A percentile compares a stretch with the other conserved stretches of the same genome.
These are phyloP conservation scores for Clonostachys rosea DNA, from an alignment of 2,329 filamentous ascomycete species.

Conservation along the genomic window DNA sequence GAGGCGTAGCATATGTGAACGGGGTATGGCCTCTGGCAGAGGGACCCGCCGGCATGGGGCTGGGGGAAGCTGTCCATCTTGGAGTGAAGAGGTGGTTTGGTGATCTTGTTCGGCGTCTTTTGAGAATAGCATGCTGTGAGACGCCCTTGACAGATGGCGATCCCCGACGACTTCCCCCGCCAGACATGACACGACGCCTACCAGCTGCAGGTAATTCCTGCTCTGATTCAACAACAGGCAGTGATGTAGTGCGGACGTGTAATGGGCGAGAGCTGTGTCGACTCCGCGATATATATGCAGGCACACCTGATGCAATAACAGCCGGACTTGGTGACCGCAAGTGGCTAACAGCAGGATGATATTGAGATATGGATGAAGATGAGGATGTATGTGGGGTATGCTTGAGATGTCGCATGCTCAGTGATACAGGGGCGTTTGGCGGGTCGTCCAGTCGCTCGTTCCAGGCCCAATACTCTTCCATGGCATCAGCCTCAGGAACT, in stretches of 20 bases:
- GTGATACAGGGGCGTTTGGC: slow-evolving; percentile 36
- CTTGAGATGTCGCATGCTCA: slow-evolving; percentile 33
- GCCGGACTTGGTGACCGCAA: slow-evolving; percentile 21
- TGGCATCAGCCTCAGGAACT: slow-evolving; percentile 56
- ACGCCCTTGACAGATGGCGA: slow-evolving; percentile 19
- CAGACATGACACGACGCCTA: slow-evolving; percentile 38
- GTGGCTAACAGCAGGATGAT: slow-evolving; percentile 29
- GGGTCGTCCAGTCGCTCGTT: slow-evolving; percentile 59
- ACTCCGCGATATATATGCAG: slow-evolving; percentile 27
- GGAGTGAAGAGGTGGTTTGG: slow-evolving; percentile 51
- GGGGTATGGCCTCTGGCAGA: slow-evolving; percentile 36
- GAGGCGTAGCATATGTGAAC: slow-evolving; percentile 71
- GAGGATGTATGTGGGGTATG: slow-evolving; percentile 25
- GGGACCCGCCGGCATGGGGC: slow-evolving; percentile 28
- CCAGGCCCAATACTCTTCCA: slow-evolving; percentile 65
- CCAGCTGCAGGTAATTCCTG: slow-evolving; percentile 29
- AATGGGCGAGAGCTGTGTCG: slow-evolving; percentile 38
- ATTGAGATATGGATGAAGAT: slow-evolving; percentile 16
- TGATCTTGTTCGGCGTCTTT: slow-evolving; percentile 53
- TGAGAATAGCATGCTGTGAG: slow-evolving; percentile 24
- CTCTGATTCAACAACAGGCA: slow-evolving; percentile 35
- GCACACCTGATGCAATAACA: slow-evolving; percentile 26
- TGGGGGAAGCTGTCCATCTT: slow-evolving; percentile 47
- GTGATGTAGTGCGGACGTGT: slow-evolving; percentile 46
- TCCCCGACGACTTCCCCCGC: slow-evolving; percentile 24